These are phyloP conservation scores for Massariosphaeria phaeospora DNA, from an alignment of 495 filamentous ascomycete species.

Conservation along the genomic window DNA sequence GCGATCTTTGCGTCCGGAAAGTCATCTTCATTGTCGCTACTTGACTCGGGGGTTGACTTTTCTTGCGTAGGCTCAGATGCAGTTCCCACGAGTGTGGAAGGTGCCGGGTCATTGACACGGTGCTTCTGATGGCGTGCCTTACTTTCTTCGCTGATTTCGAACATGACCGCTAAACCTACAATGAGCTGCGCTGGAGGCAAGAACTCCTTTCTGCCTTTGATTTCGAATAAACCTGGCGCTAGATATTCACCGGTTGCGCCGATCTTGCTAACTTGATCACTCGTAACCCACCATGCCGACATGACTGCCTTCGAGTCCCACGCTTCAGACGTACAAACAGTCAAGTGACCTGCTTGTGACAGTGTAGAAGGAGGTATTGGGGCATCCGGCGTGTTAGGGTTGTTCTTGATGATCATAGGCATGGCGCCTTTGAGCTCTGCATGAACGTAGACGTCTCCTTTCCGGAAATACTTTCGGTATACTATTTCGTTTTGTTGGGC, in stretches of 20 bases:
- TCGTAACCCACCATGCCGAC: constrained; percentile 89
- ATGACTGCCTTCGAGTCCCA: constrained; percentile 96
- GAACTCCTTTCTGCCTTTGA: constrained; percentile 82
- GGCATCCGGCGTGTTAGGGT: constrained; percentile 62
- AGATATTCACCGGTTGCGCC: constrained; percentile 74
- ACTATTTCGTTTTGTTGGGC: constrained; percentile 86
- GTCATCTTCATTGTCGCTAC: constrained; percentile 38
- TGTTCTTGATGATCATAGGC: constrained; percentile 81
- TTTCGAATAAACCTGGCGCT: constrained; percentile 66
- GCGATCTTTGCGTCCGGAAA: constrained; percentile 40
- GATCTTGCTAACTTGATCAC: constrained; percentile 82
- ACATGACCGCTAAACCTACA: constrained; percentile 81
- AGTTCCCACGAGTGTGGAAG: constrained; percentile 5
- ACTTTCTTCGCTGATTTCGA: constrained; percentile 84
- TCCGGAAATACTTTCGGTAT: constrained; percentile 76
- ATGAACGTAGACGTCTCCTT: constrained; percentile 87
- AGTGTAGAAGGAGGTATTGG: constrained; percentile 89
- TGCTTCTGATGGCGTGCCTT: constrained; percentile 73
- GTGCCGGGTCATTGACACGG: constrained; percentile 50
- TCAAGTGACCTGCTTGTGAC: constrained; percentile 79
- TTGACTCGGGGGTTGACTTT: constrained; percentile 6
- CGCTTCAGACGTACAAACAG: constrained; percentile 75
- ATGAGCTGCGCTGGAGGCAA: constrained; percentile 83
- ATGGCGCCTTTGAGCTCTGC: constrained; percentile 84
- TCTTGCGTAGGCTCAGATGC: constrained; percentile 25